phyloP scores from a whole-genome alignment of 306 rosid genomes.

The Ormosia semicastrata region DNA sequence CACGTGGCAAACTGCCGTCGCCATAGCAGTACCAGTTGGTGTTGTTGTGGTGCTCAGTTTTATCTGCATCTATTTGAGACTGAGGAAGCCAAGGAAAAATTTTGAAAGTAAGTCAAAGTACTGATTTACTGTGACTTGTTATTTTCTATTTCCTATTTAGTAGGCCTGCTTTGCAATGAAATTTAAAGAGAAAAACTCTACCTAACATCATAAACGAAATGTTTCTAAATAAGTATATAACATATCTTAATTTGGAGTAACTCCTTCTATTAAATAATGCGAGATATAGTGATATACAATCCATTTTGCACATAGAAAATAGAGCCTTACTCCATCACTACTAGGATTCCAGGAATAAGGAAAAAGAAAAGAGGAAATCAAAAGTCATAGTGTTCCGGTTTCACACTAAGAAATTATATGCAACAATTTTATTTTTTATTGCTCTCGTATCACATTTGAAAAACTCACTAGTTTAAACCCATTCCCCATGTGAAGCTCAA shows the following conservation, averaged over 20 bases:
- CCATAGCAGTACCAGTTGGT: conserved; percentile 24
- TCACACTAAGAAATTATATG: no score
- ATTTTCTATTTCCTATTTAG: neutral
- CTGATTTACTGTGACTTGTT: neutral
- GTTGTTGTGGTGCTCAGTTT: conserved; percentile 16
- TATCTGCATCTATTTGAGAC: conserved; percentile 17
- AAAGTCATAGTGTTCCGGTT: neutral
- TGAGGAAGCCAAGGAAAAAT: neutral
- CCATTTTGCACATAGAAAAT: neutral
- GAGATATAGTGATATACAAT: neutral
- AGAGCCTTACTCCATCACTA: neutral
- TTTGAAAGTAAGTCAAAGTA: conserved; percentile 22
- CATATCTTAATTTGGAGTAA: neutral
- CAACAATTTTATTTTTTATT: neutral
- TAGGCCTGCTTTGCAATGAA: neutral
- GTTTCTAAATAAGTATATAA: neutral
- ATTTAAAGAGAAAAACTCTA: neutral
- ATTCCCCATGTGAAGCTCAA: neutral
- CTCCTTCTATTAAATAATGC: neutral
- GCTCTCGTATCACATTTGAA: neutral
- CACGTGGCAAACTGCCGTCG: conserved; percentile 1
- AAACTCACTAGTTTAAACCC: neutral
- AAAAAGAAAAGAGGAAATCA: neutral
- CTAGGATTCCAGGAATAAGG: neutral
- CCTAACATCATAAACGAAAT: neutral